Base-by-base conservation (phyloP, 1,284 basidiomycete species). In the Fomitopsis schrenkii region DNA sequence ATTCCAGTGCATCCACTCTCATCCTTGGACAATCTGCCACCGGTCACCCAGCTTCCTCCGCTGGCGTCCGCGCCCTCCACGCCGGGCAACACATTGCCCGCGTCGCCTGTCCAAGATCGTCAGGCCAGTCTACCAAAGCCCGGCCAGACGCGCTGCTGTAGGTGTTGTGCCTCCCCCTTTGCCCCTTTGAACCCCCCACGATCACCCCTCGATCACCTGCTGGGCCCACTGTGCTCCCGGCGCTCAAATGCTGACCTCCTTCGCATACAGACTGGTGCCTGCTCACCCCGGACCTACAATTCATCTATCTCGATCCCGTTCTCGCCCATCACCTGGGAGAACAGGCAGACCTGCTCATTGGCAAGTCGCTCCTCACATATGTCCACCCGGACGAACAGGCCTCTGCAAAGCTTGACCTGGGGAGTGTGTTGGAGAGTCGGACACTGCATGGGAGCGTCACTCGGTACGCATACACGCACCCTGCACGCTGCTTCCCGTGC, bases 381-480 rank as follows among this genome's bases (percentile, higher is more conserved):
- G 92, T 98, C 46, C 95, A 97, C 71, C 94, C 94, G 28, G 91
- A 93, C 61, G 96, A 98, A 71, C 85, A 90, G 62, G 81, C 85
- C 1, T 89, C 90, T 62, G 93, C 93, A 2, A 82, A 86, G 66
- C 78, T 82, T 42, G 94, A 97, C 77, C 81, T 97, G 50, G 82
- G 84, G 53, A 85, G 84, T 63, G 94, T 95, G 7, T 83, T 97
- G 62, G 83, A 90, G 62, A 86, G 84, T 67, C 85, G 88, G 68
- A 94, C 92, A 14, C 79, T 96, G 60, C 93, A 97, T 75, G 95
- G 95, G 58, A 95, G 89, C 64, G 93, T 97, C 58, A 97, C 95
- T 54, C 87, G 94, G 89, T 93, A 72, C 69, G 84, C 52, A 63
- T 57, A 48, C 61, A 19, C 73, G 53, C 28, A 53, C 54, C 14